Base-by-base conservation (phyloP, 768 basidiomycete genomes). In the Xerocomellus intermedius region DNA sequence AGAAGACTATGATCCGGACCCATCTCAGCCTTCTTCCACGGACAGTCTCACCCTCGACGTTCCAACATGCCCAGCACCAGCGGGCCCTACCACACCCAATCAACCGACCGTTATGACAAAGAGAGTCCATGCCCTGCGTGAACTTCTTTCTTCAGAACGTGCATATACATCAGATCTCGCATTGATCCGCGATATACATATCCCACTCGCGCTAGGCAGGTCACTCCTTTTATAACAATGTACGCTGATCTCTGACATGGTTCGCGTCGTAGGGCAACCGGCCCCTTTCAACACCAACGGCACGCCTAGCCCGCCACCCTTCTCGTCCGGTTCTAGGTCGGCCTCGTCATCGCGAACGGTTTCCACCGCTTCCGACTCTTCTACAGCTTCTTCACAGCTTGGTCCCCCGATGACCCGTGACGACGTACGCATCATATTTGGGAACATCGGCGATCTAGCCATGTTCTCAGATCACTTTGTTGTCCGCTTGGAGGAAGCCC, bases 91-190 rank as follows among this genome's bases (percentile, higher is more conserved):
- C 36, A 63, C 67, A 13, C 65, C 73, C n/a, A 64, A 71, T 21
- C 75, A 58, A 54, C 69, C 70, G 44, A 56, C 72, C 22, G 51
- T 63, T 56, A 69, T 83, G 64, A 79, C 85, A 26, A 92, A 92
- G 72, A 81, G 91, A 36, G 79, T 83, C 22, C 87, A 93, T 67
- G 90, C 90, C 9, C 74, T 93, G 21, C 80, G 83, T 48, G 91
- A 94, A 60, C 72, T 94, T 26, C 78, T 93, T 42, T 82, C 86
- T 12, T 89, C 88, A 21, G 91, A 94, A 65, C 77, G 87, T 26
- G 86, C 88, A 1, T 92, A 92, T 69, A 86, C 91, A 13, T 84
- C 84, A n/a, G 91, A 93, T 75, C 76, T 94, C 26, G 86, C 85
- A 16, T 75, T 92, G 50, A 83, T 93, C 58, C 79, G 85, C 50